Percentiles rank a stretch among this genome's conserved stretches.
Evolutionary conservation across 768 basidiomycete genomes (phyloP).

Genomic region (Coprinellus aureogranulatus): DNA sequence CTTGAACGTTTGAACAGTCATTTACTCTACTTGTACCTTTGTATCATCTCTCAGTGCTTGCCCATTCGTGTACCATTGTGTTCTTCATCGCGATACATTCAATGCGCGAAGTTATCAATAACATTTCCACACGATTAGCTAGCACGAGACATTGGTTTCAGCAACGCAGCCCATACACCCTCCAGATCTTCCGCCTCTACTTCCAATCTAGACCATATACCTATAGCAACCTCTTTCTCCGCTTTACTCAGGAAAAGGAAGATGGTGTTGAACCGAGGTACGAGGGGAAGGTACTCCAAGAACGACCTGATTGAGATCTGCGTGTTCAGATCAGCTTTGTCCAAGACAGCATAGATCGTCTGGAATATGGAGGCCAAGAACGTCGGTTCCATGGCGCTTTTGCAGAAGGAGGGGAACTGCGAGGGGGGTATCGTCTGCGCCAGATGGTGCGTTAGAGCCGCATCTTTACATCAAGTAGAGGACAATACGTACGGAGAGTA

Average conservation of each 20-base stretch:
- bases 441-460: neutral
- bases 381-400: constrained; percentile 66
- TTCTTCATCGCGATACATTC: no score
- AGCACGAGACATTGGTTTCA: neutral
- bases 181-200: constrained; percentile 18
- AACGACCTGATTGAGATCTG: constrained; percentile 39
- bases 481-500: constrained; percentile 51
- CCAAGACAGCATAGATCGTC: constrained; percentile 40
- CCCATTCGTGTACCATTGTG: no score
- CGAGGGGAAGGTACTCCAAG: constrained; percentile 48
- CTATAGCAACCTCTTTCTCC: constrained; percentile 50
- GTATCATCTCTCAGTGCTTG: no score
- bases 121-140: no score
- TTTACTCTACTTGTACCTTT: no score
- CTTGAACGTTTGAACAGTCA: no score
- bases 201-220: constrained; percentile 45
- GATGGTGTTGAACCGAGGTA: constrained; percentile 64
- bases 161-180: neutral
- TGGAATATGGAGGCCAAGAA: constrained; percentile 58
- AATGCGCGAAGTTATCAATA: no score
- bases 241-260: constrained; percentile 55
- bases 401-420: constrained; percentile 60
- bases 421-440: constrained; percentile 53
- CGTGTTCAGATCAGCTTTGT: constrained; percentile 14
- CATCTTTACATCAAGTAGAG: neutral